Evolutionary conservation across 2,329 filamentous ascomycete genomes (phyloP), one percentile per base, ranked within the genome.

Genomic region (Ceratocystis papillata): DNA sequence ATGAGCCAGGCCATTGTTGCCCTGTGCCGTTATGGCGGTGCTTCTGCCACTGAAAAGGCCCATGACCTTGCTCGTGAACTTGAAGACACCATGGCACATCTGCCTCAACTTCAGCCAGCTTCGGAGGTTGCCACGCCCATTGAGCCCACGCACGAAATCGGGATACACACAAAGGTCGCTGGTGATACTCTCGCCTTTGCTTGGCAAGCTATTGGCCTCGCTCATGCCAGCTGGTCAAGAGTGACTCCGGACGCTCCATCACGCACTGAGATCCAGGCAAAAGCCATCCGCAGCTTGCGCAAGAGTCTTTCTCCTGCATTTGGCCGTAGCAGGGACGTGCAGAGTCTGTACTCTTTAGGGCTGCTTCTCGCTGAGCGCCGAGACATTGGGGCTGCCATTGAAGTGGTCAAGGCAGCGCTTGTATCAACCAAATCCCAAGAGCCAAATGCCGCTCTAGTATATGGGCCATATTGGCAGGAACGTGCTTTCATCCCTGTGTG

Each of bases 341-440:
- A 91, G 67, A 87, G 88, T 53, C 80, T 92, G 4, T 96, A 93
- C 73, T 86, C 89, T 1, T 80, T 97, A 1, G 88, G 86, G 8
- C 77, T 94, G n/a, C 78, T 96, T n/a, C 81, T 96, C 44, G 91
- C 93, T 0, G 92, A 99, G 76, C 88, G 88, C 69, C 81, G 92
- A 71, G 89, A 96, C 72, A 77, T 96, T 30, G 80, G 86, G 60
- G 81, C 85, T 25, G 92, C 94, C 1, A 89, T 96, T 68, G 88
- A 92, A 70, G 84, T 90, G 48, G 84, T 92, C 65, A 95, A 92
- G 75, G 81, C 82, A 48, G 89, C 89, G 0, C 78, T 97, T 55
- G 80, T 87, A 55, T 79, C 85, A 3, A 81, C 80, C 57, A 83
- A 81, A 68, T 76, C 78, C 4, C 72, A 77, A 1, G 77, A 76